Evolutionary conservation across 2,329 filamentous ascomycete genomes (phyloP).

Genomic region (Aspergillus ochraceoroseus): DNA sequence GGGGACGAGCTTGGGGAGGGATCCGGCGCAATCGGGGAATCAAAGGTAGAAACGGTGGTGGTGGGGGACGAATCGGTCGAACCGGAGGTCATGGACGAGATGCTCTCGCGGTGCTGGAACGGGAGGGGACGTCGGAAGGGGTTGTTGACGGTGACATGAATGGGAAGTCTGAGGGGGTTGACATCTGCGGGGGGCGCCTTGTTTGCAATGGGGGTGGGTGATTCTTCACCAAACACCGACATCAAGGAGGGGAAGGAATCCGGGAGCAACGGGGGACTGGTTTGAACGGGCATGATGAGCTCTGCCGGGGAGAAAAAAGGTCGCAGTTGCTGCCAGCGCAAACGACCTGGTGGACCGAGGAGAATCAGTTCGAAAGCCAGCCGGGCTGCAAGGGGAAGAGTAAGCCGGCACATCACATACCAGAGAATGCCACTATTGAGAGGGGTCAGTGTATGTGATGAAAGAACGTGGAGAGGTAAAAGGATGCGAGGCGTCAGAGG

Average conservation of each 20-base stretch:
- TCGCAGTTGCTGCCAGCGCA: slow-evolving; percentile 41
- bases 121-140: slow-evolving; percentile 26
- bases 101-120: slow-evolving; percentile 42
- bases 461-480: slow-evolving; percentile 18
- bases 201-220: slow-evolving; percentile 24
- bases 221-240: slow-evolving; percentile 49
- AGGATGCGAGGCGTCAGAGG: slow-evolving; percentile 8
- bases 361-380: slow-evolving; percentile 31
- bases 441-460: slow-evolving; percentile 20
- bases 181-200: slow-evolving; percentile 27
- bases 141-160: slow-evolving; percentile 28
- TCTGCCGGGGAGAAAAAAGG: slow-evolving; percentile 21
- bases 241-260: slow-evolving; percentile 51
- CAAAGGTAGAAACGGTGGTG: slow-evolving; percentile 85
- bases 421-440: slow-evolving; percentile 23
- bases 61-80: slow-evolving; percentile 94
- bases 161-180: slow-evolving; percentile 27
- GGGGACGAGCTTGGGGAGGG: slow-evolving; percentile 88
- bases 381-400: too few relatives aligned
- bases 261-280: slow-evolving; percentile 38
- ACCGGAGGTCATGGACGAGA: slow-evolving; percentile 55
- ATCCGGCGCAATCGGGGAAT: slow-evolving; percentile 84
- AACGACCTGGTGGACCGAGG: slow-evolving; percentile 35
- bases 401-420: too few relatives aligned
- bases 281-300: slow-evolving; percentile 40